These are phyloP conservation scores for Pythium rhizo-oryzae DNA, from an alignment of 352 stramenopile genomes.

Conservation along the genomic window DNA sequence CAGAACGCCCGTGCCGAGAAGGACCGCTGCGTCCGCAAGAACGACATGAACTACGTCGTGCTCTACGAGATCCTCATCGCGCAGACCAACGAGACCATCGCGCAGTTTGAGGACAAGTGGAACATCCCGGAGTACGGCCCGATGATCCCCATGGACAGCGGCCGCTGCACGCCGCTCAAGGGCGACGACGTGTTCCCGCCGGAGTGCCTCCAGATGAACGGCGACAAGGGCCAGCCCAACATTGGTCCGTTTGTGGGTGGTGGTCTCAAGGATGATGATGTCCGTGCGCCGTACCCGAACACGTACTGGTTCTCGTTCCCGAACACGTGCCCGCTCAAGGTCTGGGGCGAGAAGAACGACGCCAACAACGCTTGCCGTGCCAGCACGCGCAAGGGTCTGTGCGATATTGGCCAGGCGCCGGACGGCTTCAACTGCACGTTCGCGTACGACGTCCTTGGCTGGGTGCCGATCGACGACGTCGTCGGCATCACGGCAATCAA, in stretches of 20 bases:
- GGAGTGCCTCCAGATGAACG: conserved; percentile 53
- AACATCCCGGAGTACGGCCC: conserved; percentile 45
- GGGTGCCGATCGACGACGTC: conserved; percentile 78
- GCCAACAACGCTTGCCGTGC: conserved; percentile 43
- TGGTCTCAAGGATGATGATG: conserved; percentile 33
- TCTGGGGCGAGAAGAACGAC: conserved; percentile 60
- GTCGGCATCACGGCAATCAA: conserved; percentile 71
- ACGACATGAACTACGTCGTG: conserved; percentile 51
- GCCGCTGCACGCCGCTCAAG: conserved; percentile 37
- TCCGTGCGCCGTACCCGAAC: conserved; percentile 33
- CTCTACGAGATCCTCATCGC: conserved; percentile 56
- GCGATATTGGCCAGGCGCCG: conserved; percentile 50
- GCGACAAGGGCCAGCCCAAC: conserved; percentile 41
- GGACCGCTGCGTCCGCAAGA: conserved; percentile 60
- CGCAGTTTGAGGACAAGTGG: conserved; percentile 39
- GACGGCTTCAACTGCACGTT: conserved; percentile 79
- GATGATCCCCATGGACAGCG: conserved; percentile 49
- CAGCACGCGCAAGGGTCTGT: conserved; percentile 60
- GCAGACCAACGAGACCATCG: conserved; percentile 51
- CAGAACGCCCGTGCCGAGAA: conserved; percentile 43
- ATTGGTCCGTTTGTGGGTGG: conserved; percentile 60
- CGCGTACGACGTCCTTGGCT: conserved; percentile 77
- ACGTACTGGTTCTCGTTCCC: conserved; percentile 44
- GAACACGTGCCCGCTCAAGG: conserved; percentile 42
- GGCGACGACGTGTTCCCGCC: conserved; percentile 34